A percentile compares a stretch with the other conserved stretches of the same genome.
Conservation (phyloP, 2,329 filamentous ascomycete species). For the Trichoderma gracile region DNA sequence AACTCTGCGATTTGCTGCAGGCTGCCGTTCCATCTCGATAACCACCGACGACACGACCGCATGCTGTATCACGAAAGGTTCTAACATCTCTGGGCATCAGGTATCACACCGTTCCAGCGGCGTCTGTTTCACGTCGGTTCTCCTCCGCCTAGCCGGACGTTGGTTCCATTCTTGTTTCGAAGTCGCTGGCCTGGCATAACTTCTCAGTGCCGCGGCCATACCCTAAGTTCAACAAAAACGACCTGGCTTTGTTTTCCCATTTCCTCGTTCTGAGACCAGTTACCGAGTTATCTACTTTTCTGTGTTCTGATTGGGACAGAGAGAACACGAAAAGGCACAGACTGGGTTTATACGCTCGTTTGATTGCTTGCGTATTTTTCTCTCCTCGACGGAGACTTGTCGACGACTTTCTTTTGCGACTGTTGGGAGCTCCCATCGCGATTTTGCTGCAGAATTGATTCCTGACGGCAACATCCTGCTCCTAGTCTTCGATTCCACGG, state of each 20-base stretch:
- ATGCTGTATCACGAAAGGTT: constrained; percentile 52
- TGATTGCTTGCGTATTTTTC: background rate
- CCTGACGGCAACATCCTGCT: background rate
- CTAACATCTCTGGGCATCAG: constrained; percentile 47
- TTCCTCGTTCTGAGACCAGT: background rate
- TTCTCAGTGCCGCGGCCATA: background rate
- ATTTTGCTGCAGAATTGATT: background rate
- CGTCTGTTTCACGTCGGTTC: constrained; percentile 49
- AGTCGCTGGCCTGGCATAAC: constrained; percentile 2
- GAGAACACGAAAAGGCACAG: background rate
- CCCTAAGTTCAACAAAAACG: background rate
- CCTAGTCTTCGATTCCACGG: background rate
- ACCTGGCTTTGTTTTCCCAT: background rate
- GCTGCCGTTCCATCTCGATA: constrained; percentile 48
- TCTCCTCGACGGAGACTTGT: background rate
- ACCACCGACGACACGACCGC: constrained; percentile 49
- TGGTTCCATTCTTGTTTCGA: constrained; percentile 18
- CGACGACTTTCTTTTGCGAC: too few relatives aligned
- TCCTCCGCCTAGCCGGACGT: constrained; percentile 25
- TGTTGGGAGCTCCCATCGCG: background rate
- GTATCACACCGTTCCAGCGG: constrained; percentile 53
- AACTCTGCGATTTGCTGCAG: constrained; percentile 45
- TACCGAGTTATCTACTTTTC: background rate
- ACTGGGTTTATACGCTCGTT: background rate
- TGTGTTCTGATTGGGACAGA: background rate